A percentile compares a stretch with the other conserved stretches of the same genome.
Conservation (phyloP, 1,139 yeast species). For the Debaryomycetaceae sp. region DNA sequence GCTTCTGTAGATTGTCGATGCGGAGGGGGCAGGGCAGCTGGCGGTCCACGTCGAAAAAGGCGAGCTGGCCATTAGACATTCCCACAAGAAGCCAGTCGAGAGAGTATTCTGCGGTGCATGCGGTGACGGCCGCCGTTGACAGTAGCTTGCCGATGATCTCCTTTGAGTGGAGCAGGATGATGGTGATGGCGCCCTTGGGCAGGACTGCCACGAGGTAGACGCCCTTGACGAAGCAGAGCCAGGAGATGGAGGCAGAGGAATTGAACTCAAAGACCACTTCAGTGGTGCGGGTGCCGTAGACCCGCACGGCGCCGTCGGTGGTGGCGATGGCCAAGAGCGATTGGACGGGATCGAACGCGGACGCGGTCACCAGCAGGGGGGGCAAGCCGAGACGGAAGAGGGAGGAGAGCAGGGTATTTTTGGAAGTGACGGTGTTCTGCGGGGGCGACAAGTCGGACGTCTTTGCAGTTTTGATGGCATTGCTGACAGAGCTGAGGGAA, state of each 20-base stretch:
- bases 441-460: slow-evolving; percentile 29
- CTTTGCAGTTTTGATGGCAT: slow-evolving; percentile 40
- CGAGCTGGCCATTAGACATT: slow-evolving; percentile 59
- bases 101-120: slow-evolving; percentile 71
- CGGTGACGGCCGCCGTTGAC: slow-evolving; percentile 56
- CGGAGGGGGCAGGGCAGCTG: slow-evolving; percentile 55
- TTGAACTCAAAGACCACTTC: slow-evolving; percentile 55
- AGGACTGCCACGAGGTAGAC: slow-evolving; percentile 67
- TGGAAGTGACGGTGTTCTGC: slow-evolving; percentile 24
- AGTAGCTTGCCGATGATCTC: slow-evolving; percentile 42
- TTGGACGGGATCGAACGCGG: slow-evolving; percentile 84
- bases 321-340: slow-evolving; percentile 78
- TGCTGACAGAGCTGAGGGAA: slow-evolving; percentile 40
- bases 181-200: slow-evolving; percentile 39
- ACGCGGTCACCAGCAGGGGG: slow-evolving; percentile 37
- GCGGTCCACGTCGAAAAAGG: slow-evolving; percentile 79
- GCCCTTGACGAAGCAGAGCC: slow-evolving; percentile 64
- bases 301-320: slow-evolving; percentile 54
- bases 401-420: slow-evolving; percentile 7
- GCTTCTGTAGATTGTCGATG: slow-evolving; percentile 64
- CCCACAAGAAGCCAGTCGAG: slow-evolving; percentile 84
- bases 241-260: slow-evolving; percentile 40
- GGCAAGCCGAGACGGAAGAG: slow-evolving; percentile 31
- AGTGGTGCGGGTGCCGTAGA: slow-evolving; percentile 78
- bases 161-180: slow-evolving; percentile 60